Evolutionary conservation across 805 yeast genomes (phyloP).

Genomic region (Saccharomycopsis malanga): DNA sequence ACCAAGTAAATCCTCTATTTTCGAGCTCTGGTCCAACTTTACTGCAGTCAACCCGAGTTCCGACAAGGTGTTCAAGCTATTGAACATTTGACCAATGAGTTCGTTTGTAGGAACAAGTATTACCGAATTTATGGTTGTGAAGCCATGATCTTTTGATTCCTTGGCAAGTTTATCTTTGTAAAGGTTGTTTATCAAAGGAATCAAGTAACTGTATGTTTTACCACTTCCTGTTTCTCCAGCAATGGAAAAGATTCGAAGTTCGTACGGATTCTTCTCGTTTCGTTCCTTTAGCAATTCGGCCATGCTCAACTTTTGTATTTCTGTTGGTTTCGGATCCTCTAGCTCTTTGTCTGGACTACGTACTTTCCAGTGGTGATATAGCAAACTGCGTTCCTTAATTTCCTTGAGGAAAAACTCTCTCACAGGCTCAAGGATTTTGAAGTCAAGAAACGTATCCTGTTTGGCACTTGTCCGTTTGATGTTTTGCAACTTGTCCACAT

Average conservation of each 20-base stretch:
- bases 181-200: conserved; percentile 64
- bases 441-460: conserved; percentile 42
- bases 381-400: conserved; percentile 40
- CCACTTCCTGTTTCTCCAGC: conserved; percentile 99
- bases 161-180: conserved; percentile 44
- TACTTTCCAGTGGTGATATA: conserved; percentile 25
- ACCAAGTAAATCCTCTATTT: conserved; percentile 8
- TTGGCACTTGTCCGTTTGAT: neutral
- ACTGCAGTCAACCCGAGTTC: conserved; percentile 7
- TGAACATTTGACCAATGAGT: conserved; percentile 70
- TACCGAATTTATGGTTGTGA: conserved; percentile 48
- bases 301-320: conserved; percentile 76
- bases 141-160: neutral
- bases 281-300: conserved; percentile 40
- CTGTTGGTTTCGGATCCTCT: conserved; percentile 49
- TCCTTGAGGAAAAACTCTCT: conserved; percentile 52
- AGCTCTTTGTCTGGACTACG: conserved; percentile 27
- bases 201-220: conserved; percentile 86
- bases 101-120: conserved; percentile 80
- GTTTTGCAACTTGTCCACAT: conserved; percentile 4
- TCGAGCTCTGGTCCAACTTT: conserved; percentile 8
- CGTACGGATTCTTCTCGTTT: conserved; percentile 26
- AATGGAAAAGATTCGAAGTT: conserved; percentile 58
- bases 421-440: conserved; percentile 61
- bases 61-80: conserved; percentile 28